A percentile compares a stretch with the other conserved stretches of the same genome.
These are phyloP conservation scores for Dictyostelium discoideum DNA, from an alignment of 78 protist species.

Conservation along the genomic window DNA sequence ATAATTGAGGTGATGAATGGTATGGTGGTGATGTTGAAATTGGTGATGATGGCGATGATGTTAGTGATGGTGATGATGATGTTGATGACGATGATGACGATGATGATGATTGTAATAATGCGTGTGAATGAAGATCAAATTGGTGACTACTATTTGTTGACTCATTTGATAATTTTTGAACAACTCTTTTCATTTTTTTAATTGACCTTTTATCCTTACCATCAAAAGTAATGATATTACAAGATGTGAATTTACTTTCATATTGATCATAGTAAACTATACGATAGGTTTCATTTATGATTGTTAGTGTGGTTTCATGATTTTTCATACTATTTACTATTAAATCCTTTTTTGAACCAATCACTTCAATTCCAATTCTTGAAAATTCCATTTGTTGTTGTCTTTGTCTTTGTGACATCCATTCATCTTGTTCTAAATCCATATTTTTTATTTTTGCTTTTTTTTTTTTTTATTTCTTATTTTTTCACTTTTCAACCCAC, in stretches of 20 bases:
- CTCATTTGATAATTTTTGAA: background rate
- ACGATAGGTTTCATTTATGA: background rate
- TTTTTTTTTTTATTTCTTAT: background rate
- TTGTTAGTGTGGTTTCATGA: background rate
- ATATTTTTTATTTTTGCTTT: background rate
- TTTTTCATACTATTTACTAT: conserved; percentile 22
- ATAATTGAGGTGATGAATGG: background rate
- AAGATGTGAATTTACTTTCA: conserved; percentile 23
- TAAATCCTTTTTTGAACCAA: conserved; percentile 36
- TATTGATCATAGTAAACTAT: conserved; percentile 32
- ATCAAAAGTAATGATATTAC: conserved; percentile 46
- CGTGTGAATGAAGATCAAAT: background rate
- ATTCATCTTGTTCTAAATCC: background rate
- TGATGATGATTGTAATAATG: background rate
- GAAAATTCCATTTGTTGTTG: background rate
- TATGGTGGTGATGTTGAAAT: background rate
- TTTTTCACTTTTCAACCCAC: background rate
- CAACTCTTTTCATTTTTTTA: conserved; percentile 23
- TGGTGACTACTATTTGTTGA: background rate
- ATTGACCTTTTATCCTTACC: conserved; percentile 15
- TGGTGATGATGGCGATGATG: background rate
- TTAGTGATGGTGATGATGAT: background rate
- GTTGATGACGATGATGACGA: background rate
- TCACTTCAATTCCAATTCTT: conserved; percentile 28
- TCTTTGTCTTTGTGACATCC: background rate